phyloP scores from a whole-genome alignment of 768 basidiomycete species.

The Psilocybe cubensis region DNA sequence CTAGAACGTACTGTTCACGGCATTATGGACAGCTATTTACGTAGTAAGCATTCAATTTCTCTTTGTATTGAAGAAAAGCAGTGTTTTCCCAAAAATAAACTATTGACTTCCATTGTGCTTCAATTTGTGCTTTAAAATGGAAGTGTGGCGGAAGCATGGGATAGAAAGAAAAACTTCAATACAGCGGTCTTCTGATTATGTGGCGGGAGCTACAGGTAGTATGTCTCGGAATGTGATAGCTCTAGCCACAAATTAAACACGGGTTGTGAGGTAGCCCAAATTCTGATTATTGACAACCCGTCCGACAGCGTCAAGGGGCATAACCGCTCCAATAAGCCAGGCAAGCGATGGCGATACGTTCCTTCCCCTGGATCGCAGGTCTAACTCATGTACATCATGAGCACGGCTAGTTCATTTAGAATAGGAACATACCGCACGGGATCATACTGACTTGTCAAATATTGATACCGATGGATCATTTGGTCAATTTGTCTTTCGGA shows the following conservation, averaged over 20 bases:
- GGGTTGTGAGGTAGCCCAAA: constrained; percentile 35
- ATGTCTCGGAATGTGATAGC: too few relatives aligned
- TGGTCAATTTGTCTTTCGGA: constrained; percentile 39
- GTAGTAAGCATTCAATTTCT: too few relatives aligned
- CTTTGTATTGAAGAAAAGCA: too few relatives aligned
- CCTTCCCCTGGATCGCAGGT: constrained; percentile 31
- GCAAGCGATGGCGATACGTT: constrained; percentile 34
- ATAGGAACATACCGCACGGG: neutral
- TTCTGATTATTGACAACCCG: constrained; percentile 31
- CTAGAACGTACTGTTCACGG: too few relatives aligned
- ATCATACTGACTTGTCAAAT: constrained; percentile 35
- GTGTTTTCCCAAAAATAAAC: too few relatives aligned
- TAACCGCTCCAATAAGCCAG: constrained; percentile 47
- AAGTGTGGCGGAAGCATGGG: too few relatives aligned
- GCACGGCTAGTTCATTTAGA: neutral
- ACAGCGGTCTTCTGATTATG: too few relatives aligned
- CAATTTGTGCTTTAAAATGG: too few relatives aligned
- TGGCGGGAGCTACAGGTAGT: too few relatives aligned
- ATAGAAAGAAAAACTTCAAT: too few relatives aligned
- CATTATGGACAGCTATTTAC: too few relatives aligned
- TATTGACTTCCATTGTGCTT: too few relatives aligned
- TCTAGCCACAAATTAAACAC: neutral
- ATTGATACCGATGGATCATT: constrained; percentile 39
- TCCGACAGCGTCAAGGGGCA: constrained; percentile 43
- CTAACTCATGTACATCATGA: constrained; percentile 20